phyloP scores from a whole-genome alignment of 805 yeast species.

The Hanseniaspora lindneri region DNA sequence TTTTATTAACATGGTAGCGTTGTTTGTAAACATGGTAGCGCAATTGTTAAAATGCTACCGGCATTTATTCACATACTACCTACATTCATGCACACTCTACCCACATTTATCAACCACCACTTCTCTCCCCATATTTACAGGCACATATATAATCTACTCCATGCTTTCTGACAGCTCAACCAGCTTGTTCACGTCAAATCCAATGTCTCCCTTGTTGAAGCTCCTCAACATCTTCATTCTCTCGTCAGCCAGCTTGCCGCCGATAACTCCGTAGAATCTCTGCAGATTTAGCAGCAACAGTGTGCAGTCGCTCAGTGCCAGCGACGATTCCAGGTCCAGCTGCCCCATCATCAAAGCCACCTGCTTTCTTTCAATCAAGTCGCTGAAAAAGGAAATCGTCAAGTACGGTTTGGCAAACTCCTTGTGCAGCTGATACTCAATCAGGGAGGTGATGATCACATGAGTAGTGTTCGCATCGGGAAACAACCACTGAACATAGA shows the following conservation, averaged over 20 bases:
- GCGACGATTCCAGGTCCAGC: conserved; percentile 57
- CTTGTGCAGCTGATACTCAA: conserved; percentile 79
- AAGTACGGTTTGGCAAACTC: conserved; percentile 95
- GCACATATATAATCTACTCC: conserved; percentile 30
- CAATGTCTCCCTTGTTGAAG: conserved; percentile 57
- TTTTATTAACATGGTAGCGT: too few relatives aligned
- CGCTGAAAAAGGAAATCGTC: conserved; percentile 76
- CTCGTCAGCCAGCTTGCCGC: conserved; percentile 33
- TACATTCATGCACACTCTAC: too few relatives aligned
- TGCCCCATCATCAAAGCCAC: conserved; percentile 77
- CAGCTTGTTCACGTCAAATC: conserved; percentile 57
- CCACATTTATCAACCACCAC: too few relatives aligned
- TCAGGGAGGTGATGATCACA: conserved; percentile 79
- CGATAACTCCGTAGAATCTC: conserved; percentile 67
- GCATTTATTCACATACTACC: too few relatives aligned
- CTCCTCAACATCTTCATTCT: conserved; percentile 48
- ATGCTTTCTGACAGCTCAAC: conserved; percentile 63
- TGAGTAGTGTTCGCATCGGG: conserved; percentile 76
- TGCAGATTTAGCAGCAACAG: conserved; percentile 63
- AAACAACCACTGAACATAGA: conserved; percentile 86
- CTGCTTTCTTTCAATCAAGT: conserved; percentile 46
- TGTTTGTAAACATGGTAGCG: too few relatives aligned
- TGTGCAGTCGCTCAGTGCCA: conserved; percentile 67
- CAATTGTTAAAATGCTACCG: too few relatives aligned
- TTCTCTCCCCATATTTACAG: too few relatives aligned